Base-by-base conservation (phyloP, 768 basidiomycete species). In the Fistulinella prunicolor region DNA sequence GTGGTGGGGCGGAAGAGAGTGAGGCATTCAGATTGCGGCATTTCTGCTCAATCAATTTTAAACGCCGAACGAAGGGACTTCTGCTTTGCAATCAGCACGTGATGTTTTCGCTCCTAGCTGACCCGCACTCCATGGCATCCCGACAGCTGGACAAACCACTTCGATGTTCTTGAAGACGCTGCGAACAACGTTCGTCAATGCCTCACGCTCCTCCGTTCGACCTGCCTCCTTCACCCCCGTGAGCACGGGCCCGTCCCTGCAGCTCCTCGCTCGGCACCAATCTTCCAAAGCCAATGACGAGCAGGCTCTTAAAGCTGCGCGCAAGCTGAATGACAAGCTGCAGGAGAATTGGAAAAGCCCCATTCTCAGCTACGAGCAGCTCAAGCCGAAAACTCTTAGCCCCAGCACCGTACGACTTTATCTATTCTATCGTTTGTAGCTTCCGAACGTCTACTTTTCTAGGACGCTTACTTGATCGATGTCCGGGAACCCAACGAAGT, bases 401-500 rank as follows among this genome's bases (percentile, higher is more conserved):
- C 95, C 95, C 4, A 80, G 82, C 45, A 66, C 76, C 3, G 89
- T 89, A 57, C 22, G 65, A 19, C 26, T 19, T 29, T 32, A 16
- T 9, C 4, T 46, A 39, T 26, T 36, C 7, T 13, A 13, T 6
- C 22, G 28, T 43, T 14, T 28, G 23, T 35, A 19, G 19, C 22
- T 21, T 32, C 46, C 68, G 23, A 38, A 63, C 12, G 10, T 22
- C 29, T 55, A 10, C 28, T 48, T 37, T 19, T 52, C 36, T 51
- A 91, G 89, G 74, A 85, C 50, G 73, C 79, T 5, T 89, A 83
- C 61, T 63, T 91, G 38, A 83, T 91, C 56, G 93, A 95, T 59
- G 94, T 97, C n/a, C 84, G 95, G 19, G 94, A 96, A 65, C 89
- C 86, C 1, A 82, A 90, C 55, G 94, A 96, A 65, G 89, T 93